Conservation (phyloP, 2,329 filamentous ascomycete genomes). For the Spiromastix sp. region DNA sequence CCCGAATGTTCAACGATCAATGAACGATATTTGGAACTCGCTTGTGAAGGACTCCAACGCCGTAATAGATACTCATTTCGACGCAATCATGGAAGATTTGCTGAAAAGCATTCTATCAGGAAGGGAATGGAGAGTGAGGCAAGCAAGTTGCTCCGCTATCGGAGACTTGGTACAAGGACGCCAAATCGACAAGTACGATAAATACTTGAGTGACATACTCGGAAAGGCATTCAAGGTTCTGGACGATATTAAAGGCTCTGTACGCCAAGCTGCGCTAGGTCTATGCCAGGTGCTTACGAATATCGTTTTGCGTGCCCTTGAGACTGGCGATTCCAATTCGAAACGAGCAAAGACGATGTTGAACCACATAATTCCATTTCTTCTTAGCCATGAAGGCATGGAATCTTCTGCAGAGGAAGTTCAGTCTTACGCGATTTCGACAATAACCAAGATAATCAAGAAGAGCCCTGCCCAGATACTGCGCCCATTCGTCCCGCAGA, state of each 20-base stretch:
- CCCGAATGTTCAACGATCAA: constrained; percentile 80
- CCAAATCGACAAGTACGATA: constrained; percentile 65
- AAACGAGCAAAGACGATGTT: constrained; percentile 70
- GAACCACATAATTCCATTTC: constrained; percentile 75
- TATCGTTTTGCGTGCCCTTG: constrained; percentile 73
- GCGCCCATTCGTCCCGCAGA: constrained; percentile 67
- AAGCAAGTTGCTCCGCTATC: constrained; percentile 86
- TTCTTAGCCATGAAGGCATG: constrained; percentile 78
- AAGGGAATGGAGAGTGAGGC: constrained; percentile 84
- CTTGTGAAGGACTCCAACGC: constrained; percentile 78
- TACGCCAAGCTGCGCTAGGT: constrained; percentile 67
- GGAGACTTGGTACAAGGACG: constrained; percentile 78
- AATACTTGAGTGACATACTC: constrained; percentile 79
- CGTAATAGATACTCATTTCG: constrained; percentile 72
- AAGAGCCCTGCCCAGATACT: constrained; percentile 67
- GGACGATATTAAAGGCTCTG: constrained; percentile 90
- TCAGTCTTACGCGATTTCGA: constrained; percentile 69
- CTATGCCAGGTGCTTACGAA: constrained; percentile 78
- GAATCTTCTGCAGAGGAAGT: constrained; percentile 85
- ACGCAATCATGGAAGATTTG: constrained; percentile 79
- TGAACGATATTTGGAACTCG: constrained; percentile 96
- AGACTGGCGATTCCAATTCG: constrained; percentile 58
- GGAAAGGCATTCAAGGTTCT: constrained; percentile 77
- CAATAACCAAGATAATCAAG: constrained; percentile 81
- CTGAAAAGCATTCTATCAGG: constrained; percentile 69